Base-by-base conservation (phyloP, 2,329 filamentous ascomycete species). In the Fusarium anthophilum region DNA sequence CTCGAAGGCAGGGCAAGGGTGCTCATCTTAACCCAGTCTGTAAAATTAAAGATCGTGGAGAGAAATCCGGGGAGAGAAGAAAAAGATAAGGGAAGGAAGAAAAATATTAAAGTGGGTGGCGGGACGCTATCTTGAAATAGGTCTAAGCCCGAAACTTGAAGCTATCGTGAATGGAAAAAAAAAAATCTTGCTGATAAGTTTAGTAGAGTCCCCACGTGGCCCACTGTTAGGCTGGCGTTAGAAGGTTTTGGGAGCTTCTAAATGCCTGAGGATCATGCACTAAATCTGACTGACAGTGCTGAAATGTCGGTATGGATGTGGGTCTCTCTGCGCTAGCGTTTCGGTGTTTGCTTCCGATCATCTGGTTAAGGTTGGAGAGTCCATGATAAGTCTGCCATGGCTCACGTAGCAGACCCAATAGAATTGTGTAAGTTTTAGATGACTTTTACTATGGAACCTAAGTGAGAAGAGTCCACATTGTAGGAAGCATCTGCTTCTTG, bases 1-100 rank as follows among this genome's bases (percentile, higher is more conserved):
- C 82, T 82, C 66, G 84, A 84, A 3, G 84, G 84, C 78, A 83
- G 81, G 79, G 82, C 80, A 69, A 73, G 43, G 43, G 38, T 69
- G 69, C 55, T 65, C 65, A 70, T 73, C 26, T 56, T 41, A 7
- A 18, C 15, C 38, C 37, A 20, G 14, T 35, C 11, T 20, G 8
- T 3, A 5, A 26, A 30, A 30, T 12, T 22, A 32, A 56, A 38
- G 55, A 55, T 47, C 43, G 37, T 45, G 53, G 53, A 62, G 30
- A 45, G 43, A 39, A 45, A 15, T 26, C 47, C 47, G 66, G 37
- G 39, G 54, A 54, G 51, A 41, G 26, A 44, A 32, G 20, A 44
- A 30, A 30, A 18, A 35, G 44, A 30, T 5, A 39, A 38, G 45
- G 24, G 18, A 30, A 32, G 18, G 30, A 22, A 37, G 47, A 66